Evolutionary conservation across 1,284 basidiomycete genomes (phyloP), one percentile per base, ranked within the genome.

Genomic region (Microbotryomycetes sp.): DNA sequence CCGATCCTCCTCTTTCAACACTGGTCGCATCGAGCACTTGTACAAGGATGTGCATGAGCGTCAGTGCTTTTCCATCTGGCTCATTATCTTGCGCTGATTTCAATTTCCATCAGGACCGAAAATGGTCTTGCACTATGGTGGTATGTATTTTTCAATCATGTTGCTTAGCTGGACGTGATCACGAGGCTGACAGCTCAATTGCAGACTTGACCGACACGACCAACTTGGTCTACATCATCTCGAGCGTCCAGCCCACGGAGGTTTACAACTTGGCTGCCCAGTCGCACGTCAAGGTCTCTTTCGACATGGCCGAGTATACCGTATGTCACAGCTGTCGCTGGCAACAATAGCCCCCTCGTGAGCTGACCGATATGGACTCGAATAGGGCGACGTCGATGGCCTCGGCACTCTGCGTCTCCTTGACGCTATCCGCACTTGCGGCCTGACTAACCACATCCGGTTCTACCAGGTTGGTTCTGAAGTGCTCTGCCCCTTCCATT

Each of bases 201-300:
- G 6, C 59, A 68, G 63, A 72, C 60, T 56, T 91, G 68, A 85
- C 87, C 70, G 91, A 94, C 78, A 89, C 87, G 74, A 93, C 91
- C 71, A 93, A 93, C 75, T 83, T 94, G 62, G 91, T 93, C 50
- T 91, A 91, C 77, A 87, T 94, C 78, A 86, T 94, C 73, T 87
- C 91, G 3, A 84, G 88, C 72, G 89, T 93, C 57, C 87, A 74
- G 71, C 91, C 91, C 0, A 87, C 89, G 24, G 91, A 94, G 76
- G 85, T 94, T 60, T 94, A 93, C 82, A 94, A 94, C 76, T 85
- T 94, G 52, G 91, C 89, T 52, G 91, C 91, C n/a, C 91, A 94
- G 75, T 91, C 88, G 54, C 91, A 94, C 78, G 91, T 94, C 79
- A 94, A 94, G 76, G 91, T 94, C 67, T 93, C 90, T 29, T 94